A percentile compares a stretch with the other conserved stretches of the same genome.
Conservation (phyloP, 441 rosid genomes). For the Erysimum pusillum region DNA sequence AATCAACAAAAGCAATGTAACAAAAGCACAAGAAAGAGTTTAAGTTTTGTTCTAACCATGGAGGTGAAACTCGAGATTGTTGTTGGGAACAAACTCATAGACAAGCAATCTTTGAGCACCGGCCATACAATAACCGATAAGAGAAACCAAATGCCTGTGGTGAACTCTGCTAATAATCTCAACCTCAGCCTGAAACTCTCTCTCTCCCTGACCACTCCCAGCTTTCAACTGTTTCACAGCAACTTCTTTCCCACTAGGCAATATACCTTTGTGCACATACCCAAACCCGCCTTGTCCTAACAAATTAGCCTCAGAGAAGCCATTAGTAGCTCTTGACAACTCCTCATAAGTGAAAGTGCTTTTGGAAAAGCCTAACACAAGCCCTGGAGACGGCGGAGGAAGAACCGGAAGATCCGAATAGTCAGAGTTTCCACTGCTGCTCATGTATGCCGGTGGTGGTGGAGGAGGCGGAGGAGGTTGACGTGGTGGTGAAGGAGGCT, state of each 20-base stretch:
- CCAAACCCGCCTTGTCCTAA: slow-evolving; percentile 99
- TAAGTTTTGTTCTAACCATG: slow-evolving; percentile 63
- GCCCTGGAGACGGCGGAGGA: slow-evolving; percentile 87
- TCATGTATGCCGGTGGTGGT: slow-evolving; percentile 72
- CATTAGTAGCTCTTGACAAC: slow-evolving; percentile 86
- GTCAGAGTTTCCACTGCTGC: slow-evolving; percentile 87
- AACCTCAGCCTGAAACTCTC: slow-evolving; percentile 97
- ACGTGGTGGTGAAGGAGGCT: slow-evolving; percentile 64
- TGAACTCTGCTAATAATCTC: slow-evolving; percentile 97
- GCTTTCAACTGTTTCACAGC: slow-evolving; percentile 93
- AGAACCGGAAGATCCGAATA: slow-evolving; percentile 71
- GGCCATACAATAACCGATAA: slow-evolving; percentile 91
- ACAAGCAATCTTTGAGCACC: slow-evolving; percentile 86
- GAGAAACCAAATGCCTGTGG: slow-evolving; percentile 93
- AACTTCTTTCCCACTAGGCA: slow-evolving; percentile 95
- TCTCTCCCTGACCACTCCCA: slow-evolving; percentile 98
- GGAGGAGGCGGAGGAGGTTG: slow-evolving; percentile 62
- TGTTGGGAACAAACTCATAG: slow-evolving; percentile 94
- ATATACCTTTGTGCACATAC: slow-evolving; percentile 91
- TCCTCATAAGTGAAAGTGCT: slow-evolving; percentile 90
- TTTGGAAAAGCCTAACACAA: slow-evolving; percentile 77
- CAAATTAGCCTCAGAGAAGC: slow-evolving; percentile 88
- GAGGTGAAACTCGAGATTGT: slow-evolving; percentile 90
- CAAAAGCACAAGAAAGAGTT: slow-evolving; percentile 2
- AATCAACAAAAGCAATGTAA: slow-evolving; percentile 29